A percentile compares a stretch with the other conserved stretches of the same genome.
Evolutionary conservation across 1,284 basidiomycete genomes (phyloP).

Genomic region (Melampsora americana): DNA sequence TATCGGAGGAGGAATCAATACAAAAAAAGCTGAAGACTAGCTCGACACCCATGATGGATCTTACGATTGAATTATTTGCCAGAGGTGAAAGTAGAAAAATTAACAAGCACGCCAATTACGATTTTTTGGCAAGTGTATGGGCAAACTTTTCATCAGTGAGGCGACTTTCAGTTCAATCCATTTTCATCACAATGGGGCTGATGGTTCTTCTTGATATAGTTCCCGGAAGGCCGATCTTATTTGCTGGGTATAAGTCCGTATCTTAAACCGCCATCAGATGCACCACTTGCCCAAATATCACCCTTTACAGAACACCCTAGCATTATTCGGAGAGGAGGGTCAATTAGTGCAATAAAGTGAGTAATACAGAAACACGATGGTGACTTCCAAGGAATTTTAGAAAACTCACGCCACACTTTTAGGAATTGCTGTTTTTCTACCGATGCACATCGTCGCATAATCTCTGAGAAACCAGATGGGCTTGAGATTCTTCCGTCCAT

Average conservation of each 20-base stretch:
- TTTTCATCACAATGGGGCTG: not conserved
- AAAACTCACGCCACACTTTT: slow-evolving; percentile 43
- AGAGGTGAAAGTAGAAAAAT: slow-evolving; percentile 61
- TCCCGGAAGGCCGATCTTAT: slow-evolving; percentile 66
- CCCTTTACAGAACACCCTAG: slow-evolving; percentile 84
- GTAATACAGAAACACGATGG: slow-evolving; percentile 46
- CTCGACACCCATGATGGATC: slow-evolving; percentile 30
- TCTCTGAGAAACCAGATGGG: slow-evolving; percentile 60
- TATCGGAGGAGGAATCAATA: slow-evolving; percentile 13
- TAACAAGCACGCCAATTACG: slow-evolving; percentile 58
- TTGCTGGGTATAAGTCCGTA: slow-evolving; percentile 65
- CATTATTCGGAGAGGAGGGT: slow-evolving; percentile 76
- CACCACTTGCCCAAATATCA: slow-evolving; percentile 74
- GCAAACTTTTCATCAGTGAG: slow-evolving; percentile 77
- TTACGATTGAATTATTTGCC: slow-evolving; percentile 71
- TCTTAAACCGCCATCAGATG: slow-evolving; percentile 61
- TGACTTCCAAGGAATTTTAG: slow-evolving; percentile 30
- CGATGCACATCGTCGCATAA: slow-evolving; percentile 66
- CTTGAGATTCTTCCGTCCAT: slow-evolving; percentile 73
- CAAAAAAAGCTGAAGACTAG: slow-evolving; percentile 15
- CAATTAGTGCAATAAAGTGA: slow-evolving; percentile 79
- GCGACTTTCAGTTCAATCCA: slow-evolving; percentile 9
- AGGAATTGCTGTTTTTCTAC: slow-evolving; percentile 76
- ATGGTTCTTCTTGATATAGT: slow-evolving; percentile 55
- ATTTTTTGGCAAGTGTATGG: slow-evolving; percentile 87